Conservation (phyloP, 78 protist genomes). For the Isochrysis galbana region DNA sequence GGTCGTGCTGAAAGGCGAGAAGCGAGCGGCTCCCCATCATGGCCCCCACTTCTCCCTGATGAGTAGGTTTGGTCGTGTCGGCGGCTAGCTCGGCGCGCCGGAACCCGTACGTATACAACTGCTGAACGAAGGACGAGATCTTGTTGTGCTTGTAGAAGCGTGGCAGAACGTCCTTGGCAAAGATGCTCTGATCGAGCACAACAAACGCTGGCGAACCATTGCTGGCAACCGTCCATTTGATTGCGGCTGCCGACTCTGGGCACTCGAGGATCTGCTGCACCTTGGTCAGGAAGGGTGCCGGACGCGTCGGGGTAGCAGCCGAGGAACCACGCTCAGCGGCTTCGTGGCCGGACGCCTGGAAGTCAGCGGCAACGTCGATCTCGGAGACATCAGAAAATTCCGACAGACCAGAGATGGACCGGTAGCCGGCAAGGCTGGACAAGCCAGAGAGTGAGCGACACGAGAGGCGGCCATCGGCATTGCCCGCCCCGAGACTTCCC, state of each 20-base stretch:
- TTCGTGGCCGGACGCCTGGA: background rate
- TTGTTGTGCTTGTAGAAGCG: constrained; percentile 62
- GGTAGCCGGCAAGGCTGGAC: background rate
- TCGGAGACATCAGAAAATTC: no score
- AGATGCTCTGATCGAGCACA: background rate
- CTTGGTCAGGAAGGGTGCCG: background rate
- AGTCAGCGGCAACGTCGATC: background rate
- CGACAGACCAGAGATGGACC: background rate
- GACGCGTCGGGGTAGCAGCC: background rate
- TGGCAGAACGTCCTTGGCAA: constrained; percentile 42
- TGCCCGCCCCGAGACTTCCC: background rate
- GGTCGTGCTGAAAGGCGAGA: background rate
- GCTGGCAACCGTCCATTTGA: background rate
- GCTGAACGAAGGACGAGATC: constrained; percentile 53
- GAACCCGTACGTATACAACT: constrained; percentile 63
- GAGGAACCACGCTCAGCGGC: background rate
- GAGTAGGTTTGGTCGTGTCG: no score
- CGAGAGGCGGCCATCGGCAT: background rate
- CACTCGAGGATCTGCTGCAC: background rate
- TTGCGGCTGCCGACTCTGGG: background rate
- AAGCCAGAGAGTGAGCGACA: background rate
- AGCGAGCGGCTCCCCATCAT: no score
- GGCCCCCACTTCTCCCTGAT: no score
- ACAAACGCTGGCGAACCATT: background rate
- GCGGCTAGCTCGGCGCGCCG: background rate